Evolutionary conservation across 2,329 filamentous ascomycete species (phyloP).

Genomic region (Aspergillus sp.): DNA sequence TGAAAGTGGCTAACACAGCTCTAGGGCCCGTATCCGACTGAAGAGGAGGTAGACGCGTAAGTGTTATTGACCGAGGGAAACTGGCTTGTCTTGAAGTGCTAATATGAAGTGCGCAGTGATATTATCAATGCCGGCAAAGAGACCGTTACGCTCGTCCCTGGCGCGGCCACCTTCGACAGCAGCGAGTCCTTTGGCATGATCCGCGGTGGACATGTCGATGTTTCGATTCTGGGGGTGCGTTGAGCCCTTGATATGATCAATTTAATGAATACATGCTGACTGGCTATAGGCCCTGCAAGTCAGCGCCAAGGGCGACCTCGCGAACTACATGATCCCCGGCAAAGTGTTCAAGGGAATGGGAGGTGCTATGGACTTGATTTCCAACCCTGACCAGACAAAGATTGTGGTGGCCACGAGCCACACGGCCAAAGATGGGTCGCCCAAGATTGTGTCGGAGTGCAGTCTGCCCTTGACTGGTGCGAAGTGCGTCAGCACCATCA

Average conservation of each 20-base stretch:
- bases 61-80: conserved; percentile 3
- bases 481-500: conserved; percentile 67
- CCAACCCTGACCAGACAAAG: conserved; percentile 68
- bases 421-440: conserved; percentile 64
- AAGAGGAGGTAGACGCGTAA: conserved; percentile 65
- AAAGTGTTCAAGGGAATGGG: conserved; percentile 88
- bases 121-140: conserved; percentile 87
- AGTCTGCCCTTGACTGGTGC: conserved; percentile 64
- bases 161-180: conserved; percentile 74
- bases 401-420: conserved; percentile 71
- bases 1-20: conserved; percentile 1
- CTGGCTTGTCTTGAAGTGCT: neutral
- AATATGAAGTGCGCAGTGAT: conserved; percentile 46
- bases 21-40: conserved; percentile 69
- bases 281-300: conserved; percentile 65
- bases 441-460: conserved; percentile 66
- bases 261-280: neutral
- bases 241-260: neutral
- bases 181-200: conserved; percentile 87
- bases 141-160: conserved; percentile 75
- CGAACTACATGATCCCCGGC: conserved; percentile 88
- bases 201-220: conserved; percentile 76
- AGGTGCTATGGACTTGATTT: conserved; percentile 71
- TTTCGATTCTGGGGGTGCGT: conserved; percentile 71
- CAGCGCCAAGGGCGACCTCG: conserved; percentile 72